Percentiles rank a stretch among this genome's conserved stretches.
These are phyloP conservation scores for Cutaneotrichosporon sp. DNA, from an alignment of 1,284 basidiomycete species.

Conservation along the genomic window DNA sequence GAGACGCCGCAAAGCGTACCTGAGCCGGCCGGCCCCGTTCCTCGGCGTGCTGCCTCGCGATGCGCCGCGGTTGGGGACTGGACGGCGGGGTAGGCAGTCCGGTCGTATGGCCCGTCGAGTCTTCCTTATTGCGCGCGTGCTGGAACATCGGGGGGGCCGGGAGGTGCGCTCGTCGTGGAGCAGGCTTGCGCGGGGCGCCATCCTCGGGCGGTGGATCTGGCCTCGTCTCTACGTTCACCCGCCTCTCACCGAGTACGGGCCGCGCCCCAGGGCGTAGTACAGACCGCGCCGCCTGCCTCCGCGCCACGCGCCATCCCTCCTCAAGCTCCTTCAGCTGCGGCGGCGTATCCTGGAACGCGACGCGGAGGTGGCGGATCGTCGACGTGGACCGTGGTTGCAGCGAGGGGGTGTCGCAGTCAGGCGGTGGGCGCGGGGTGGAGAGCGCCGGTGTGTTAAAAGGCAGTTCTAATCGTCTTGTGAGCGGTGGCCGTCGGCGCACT, in stretches of 20 bases:
- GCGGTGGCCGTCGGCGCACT: too few species aligned
- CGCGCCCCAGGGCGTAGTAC: neutral
- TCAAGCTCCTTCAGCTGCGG: conserved; percentile 28
- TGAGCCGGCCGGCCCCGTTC: too few species aligned
- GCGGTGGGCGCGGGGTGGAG: too few species aligned
- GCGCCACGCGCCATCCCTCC: conserved; percentile 29
- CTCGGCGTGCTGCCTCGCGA: too few species aligned
- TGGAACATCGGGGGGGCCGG: neutral
- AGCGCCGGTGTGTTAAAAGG: too few species aligned
- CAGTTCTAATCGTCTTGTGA: too few species aligned
- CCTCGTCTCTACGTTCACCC: too few species aligned
- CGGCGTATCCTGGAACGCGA: conserved; percentile 31
- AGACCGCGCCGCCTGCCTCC: conserved; percentile 2
- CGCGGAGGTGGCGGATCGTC: conserved; percentile 12
- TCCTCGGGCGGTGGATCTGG: too few species aligned
- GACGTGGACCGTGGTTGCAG: conserved; percentile 4
- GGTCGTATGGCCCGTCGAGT: neutral
- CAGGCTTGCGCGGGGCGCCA: too few species aligned
- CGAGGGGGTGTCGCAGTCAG: too few species aligned
- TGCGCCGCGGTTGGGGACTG: neutral
- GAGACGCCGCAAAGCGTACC: too few species aligned
- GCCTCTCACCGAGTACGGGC: neutral
- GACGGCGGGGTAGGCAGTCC: conserved; percentile 8
- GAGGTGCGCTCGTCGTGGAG: neutral
- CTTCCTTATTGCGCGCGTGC: neutral